Base-by-base conservation (phyloP, 768 basidiomycete genomes). In the Amylocystis lapponica region DNA sequence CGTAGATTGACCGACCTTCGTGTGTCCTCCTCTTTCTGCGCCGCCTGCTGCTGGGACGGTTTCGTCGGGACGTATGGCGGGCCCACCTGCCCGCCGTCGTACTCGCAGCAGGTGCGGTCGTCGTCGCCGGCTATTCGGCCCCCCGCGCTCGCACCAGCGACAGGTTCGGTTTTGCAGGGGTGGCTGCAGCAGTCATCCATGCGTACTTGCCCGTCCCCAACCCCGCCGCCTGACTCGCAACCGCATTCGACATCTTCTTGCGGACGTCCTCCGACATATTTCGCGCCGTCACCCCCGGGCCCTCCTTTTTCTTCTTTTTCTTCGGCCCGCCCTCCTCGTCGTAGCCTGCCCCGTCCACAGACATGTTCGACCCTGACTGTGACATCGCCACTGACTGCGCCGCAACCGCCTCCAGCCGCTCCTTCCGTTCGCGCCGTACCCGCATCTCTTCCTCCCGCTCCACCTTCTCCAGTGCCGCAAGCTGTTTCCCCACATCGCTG, bases 241-340 rank as follows among this genome's bases (percentile, higher is more conserved):
- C 86, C 19, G 85, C 85, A 60, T 95, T 91, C 26, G 84, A 86
- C 81, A 93, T 81, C 60, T 89, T 91, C 72, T 94, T 94, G 52
- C 83, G 71, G 54, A 90, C 85, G 53, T 93, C 91, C 62, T 92
- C 91, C 5, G 82, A 84, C 86, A 94, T 89, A 57, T 91, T 92
- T 44, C 85, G 70, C 42, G 89, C 87, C 0, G 86, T 86, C 10
- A 89, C 84, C 10, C 87, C 85, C 0, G 88, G 86, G 0, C 85
- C 85, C 25, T 89, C 87, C 58, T 84, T 82, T 61, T 88, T 89
- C 63, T 84, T 77, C 65, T 74, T 74, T 62, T 87, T 88, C 66
- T 83, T 81, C 38, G 74, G 75, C 27, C 70, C 73, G 2, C 70
- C 76, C 4, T 75, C 78, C 16, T 56, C 66, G 14, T 75, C 79